Conservation (phyloP, 208 protist species). For the Leishmania aethiopica region DNA sequence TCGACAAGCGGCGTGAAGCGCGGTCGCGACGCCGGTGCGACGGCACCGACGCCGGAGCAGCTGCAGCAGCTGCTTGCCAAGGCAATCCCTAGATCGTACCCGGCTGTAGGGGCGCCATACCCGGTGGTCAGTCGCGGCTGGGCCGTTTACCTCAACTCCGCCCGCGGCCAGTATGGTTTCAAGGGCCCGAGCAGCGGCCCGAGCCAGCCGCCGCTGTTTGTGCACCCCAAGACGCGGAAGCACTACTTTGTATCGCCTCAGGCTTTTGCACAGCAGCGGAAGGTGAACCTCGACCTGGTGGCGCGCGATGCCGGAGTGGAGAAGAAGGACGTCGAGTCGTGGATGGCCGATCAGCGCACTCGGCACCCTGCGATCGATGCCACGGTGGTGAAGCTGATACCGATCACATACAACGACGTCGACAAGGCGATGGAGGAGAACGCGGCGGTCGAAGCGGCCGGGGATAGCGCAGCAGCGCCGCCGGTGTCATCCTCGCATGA, state of each 20-base stretch:
- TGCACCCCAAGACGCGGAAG: constrained; percentile 55
- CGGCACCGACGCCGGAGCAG: constrained; percentile 14
- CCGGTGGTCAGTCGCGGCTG: constrained; percentile 23
- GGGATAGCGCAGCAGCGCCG: not conserved
- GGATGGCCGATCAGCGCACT: constrained; percentile 68
- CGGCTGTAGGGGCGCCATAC: constrained; percentile 17
- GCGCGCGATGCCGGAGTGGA: constrained; percentile 27
- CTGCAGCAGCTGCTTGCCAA: constrained; percentile 15
- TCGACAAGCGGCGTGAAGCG: constrained; percentile 12
- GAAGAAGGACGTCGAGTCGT: constrained; percentile 53
- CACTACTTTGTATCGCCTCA: constrained; percentile 74
- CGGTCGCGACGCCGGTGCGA: constrained; percentile 1
- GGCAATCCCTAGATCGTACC: constrained; percentile 19
- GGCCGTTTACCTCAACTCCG: constrained; percentile 34
- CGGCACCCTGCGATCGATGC: constrained; percentile 60
- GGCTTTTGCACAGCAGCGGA: constrained; percentile 61
- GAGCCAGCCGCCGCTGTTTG: constrained; percentile 27
- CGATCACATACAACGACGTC: constrained; percentile 47
- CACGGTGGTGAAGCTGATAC: constrained; percentile 55
- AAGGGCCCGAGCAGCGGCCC: constrained; percentile 9
- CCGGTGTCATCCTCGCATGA: not conserved
- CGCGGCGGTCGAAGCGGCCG: not conserved
- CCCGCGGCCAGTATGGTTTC: constrained; percentile 28
- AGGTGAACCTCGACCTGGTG: constrained; percentile 47
- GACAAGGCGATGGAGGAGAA: constrained; percentile 34